Evolutionary conservation across 2,329 filamentous ascomycete species (phyloP), one percentile per base, ranked within the genome.

Genomic region (Penicillium frequentans): DNA sequence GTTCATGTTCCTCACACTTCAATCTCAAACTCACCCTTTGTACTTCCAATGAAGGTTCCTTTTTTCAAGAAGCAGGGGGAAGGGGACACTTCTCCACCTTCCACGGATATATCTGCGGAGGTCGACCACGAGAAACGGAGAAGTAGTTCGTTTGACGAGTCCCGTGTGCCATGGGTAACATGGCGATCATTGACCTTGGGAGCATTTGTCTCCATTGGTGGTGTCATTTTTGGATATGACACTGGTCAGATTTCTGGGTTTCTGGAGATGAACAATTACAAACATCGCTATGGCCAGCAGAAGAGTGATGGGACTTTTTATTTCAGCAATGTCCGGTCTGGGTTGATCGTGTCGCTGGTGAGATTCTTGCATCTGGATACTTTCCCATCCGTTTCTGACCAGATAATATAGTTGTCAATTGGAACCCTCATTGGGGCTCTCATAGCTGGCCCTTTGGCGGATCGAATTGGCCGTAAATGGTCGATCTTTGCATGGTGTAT

Each of bases 171-270:
- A 16, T 63, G 64, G 39, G 58, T 78, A 14, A 79, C 76, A 16
- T 67, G 70, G 63, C 68, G 72, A 11, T 73, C 75, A 2, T 62
- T 75, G 27, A 48, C 69, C 24, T 73, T 79, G 66, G 75, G 74
- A 5, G 64, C 75, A 2, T 73, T 78, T 55, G 75, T 78, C n/a
- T 79, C 77, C 0, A 79, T 79, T 67, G 77, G 77, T 31, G 77
- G 77, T 52, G 70, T 79, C 19, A 73, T 78, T 21, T 77, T 77
- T 49, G 75, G 76, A 16, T 77, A 76, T 52, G 74, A 78, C 49
- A 78, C 77, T 16, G 75, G 77, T 58, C 77, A 79, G 61, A 79
- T 79, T 53, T 75, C 72, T 1, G 77, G 77, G 6, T 75, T 79
- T 56, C 62, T 77, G 35, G 70, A 72, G 35, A 79, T 78, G 76